Evolutionary conservation across 257 asterid genomes (phyloP).

Genomic region (Verbascum thapsus): DNA sequence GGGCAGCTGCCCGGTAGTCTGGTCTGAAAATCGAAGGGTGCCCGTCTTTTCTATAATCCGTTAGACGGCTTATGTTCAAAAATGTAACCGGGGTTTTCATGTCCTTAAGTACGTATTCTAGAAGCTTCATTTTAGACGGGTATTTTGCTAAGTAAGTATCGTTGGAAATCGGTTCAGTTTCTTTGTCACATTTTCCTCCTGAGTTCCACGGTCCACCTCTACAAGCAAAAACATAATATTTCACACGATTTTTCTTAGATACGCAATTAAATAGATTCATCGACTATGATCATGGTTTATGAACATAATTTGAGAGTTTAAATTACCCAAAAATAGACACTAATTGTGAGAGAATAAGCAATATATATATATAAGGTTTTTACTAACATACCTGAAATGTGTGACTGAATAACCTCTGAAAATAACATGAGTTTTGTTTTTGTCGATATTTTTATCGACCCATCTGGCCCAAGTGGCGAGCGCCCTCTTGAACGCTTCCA

Average conservation of each 20-base stretch:
- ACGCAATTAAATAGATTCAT: no score
- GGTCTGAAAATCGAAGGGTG: constrained; percentile 88
- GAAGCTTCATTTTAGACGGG: constrained; percentile 76
- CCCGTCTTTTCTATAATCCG: constrained; percentile 80
- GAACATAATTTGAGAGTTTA: no score
- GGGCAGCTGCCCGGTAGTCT: constrained; percentile 47
- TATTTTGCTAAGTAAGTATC: constrained; percentile 58
- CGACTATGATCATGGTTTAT: no score
- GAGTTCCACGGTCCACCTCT: constrained; percentile 97
- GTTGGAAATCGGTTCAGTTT: constrained; percentile 71
- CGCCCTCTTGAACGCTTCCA: constrained; percentile 79
- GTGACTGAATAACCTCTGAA: constrained; percentile 90
- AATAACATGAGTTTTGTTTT: constrained; percentile 57
- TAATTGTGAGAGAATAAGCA: background rate
- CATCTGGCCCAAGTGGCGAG: constrained; percentile 80
- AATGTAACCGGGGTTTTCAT: constrained; percentile 65
- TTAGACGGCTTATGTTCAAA: constrained; percentile 77
- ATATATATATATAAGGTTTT: background rate
- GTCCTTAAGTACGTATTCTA: constrained; percentile 59
- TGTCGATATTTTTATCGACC: constrained; percentile 71
- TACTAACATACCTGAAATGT: constrained; percentile 74
- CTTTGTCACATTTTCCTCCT: constrained; percentile 86
- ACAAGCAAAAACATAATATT: constrained; percentile 27
- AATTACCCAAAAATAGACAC: no score
- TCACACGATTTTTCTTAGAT: background rate